These are phyloP conservation scores for Pyrenochaeta sp. DNA, from an alignment of 2,329 filamentous ascomycete genomes.

Conservation along the genomic window DNA sequence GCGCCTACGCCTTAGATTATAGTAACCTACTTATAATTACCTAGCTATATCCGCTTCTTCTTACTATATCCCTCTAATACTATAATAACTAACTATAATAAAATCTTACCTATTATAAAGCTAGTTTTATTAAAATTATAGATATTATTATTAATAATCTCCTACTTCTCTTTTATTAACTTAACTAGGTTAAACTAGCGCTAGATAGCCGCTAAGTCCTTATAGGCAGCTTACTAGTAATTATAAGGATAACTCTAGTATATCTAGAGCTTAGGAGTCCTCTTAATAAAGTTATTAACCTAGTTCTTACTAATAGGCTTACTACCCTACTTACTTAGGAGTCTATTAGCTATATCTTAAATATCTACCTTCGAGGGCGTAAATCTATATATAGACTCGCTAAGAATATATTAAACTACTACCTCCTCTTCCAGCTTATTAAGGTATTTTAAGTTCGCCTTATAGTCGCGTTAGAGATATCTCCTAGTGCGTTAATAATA, in stretches of 20 bases:
- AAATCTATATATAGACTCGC: conserved; percentile 1
- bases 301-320: conserved; percentile 15
- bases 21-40: too few species aligned
- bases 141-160: conserved; percentile 16
- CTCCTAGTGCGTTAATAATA: too few species aligned
- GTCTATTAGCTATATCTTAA: conserved; percentile 2
- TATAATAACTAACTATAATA: conserved; percentile 40
- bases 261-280: conserved; percentile 10
- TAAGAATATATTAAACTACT: conserved; percentile 17
- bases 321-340: conserved; percentile 12
- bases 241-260: conserved; percentile 15
- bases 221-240: conserved; percentile 10
- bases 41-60: conserved; percentile 28
- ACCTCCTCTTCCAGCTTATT: conserved; percentile 24
- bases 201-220: conserved; percentile 13
- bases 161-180: conserved; percentile 9
- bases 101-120: too few species aligned
- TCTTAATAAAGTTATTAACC: too few species aligned
- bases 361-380: conserved; percentile 1
- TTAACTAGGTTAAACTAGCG: conserved; percentile 12
- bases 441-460: conserved; percentile 20
- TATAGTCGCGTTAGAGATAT: conserved; percentile 17
- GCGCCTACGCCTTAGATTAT: conserved; percentile 18
- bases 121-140: conserved; percentile 35
- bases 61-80: conserved; percentile 20